Base-by-base conservation (phyloP, 1,284 basidiomycete genomes). In the Moesziomyces parantarcticus region DNA sequence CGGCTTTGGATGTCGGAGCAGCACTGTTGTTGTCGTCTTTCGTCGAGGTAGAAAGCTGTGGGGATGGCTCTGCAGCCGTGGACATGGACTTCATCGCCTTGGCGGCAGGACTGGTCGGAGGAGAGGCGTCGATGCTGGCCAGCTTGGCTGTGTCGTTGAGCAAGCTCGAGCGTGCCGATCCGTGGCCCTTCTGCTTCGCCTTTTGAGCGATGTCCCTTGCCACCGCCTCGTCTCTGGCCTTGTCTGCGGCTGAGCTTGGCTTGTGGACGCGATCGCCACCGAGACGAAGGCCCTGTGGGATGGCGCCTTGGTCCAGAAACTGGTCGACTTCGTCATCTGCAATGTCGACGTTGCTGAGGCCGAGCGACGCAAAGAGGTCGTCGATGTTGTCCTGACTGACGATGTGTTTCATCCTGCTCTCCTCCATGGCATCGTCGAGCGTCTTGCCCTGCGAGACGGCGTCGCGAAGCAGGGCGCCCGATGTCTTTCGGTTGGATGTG, bases 331-430 rank as follows among this genome's bases (percentile, higher is more conserved):
- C 77, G 39, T 71, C 76, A 13, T 77, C 80, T 13, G 51, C 65
- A n/a, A 83, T 62, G 39, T 73, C 67, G 20, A 77, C 59, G 36
- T 83, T 73, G 40, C 56, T 63, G 3, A 83, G 64, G 3, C 82
- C 82, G 5, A 83, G 58, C 11, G 63, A 76, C 1, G 75, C 76
- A 21, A 83, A 76, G 3, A 83, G 68, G 23, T 81, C 79, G 40
- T 83, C 80, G 36, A 75, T 51, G 39, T 75, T 71, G 34, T 78
- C 76, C 36, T 62, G 39, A 34, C 69, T 58, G 25, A 78, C 75
- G 16, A 79, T 57, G 21, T 60, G 58, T 44, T 71, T 75, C 39
- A 64, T 67, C 20, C 63, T 65, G 22, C 56, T 58, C 32, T 63
- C 29, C 40, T 68, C 69, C 41, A 81, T 73, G 11, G 77, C 78